Conservation (phyloP, 2,329 filamentous ascomycete species). For the Nemania serpens region DNA sequence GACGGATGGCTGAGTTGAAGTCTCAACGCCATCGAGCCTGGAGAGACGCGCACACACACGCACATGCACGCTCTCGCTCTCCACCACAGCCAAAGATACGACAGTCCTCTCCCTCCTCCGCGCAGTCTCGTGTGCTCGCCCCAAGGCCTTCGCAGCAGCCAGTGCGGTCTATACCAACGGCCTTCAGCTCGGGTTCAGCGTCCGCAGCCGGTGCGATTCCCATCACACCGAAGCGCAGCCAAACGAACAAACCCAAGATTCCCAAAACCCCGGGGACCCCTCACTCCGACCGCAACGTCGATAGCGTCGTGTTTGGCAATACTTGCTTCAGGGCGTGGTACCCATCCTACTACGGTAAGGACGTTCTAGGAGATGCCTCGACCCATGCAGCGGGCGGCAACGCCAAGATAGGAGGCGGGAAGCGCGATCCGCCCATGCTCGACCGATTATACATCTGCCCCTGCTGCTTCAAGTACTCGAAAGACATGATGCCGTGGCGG, state of each 20-base stretch:
- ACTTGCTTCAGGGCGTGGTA: conserved; percentile 90
- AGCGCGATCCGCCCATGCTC: conserved; percentile 52
- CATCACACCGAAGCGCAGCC: conserved; percentile 36
- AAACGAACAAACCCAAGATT: conserved; percentile 20
- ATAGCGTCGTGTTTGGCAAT: conserved; percentile 84
- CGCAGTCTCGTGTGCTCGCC: neutral
- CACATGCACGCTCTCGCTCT: neutral
- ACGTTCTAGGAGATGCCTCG: conserved; percentile 59
- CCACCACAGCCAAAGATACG: neutral
- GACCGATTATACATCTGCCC: conserved; percentile 84
- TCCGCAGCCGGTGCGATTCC: neutral
- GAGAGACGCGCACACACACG: no score
- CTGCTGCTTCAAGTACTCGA: conserved; percentile 91
- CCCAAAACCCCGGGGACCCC: conserved; percentile 42
- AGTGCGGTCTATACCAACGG: conserved; percentile 1
- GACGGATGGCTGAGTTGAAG: conserved; percentile 1
- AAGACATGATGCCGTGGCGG: conserved; percentile 62
- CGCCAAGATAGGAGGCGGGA: conserved; percentile 41
- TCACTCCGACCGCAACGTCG: conserved; percentile 73
- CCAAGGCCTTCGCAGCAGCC: conserved; percentile 6
- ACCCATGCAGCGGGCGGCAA: conserved; percentile 35
- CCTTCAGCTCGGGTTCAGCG: neutral
- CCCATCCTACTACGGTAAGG: conserved; percentile 85
- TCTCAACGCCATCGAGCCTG: neutral
- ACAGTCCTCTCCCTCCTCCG: conserved; percentile 1